Evolutionary conservation across 257 asterid genomes (phyloP).

Genomic region (Echites panduratus): DNA sequence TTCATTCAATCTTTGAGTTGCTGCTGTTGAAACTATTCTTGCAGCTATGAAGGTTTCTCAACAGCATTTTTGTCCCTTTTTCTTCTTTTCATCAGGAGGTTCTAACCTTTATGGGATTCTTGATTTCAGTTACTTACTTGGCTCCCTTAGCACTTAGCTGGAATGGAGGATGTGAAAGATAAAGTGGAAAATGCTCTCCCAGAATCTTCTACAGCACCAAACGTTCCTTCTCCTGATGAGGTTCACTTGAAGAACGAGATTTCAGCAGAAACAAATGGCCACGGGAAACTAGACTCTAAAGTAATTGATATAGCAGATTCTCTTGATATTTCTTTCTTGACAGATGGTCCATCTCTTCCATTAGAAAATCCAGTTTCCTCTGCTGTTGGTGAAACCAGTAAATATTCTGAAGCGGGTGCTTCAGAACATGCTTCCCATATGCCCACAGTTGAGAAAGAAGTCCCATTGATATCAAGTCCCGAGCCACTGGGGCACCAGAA

Average conservation of each 20-base stretch:
- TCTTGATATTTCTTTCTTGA: background rate
- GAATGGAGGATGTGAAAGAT: slow-evolving; percentile 59
- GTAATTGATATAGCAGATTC: slow-evolving; percentile 17
- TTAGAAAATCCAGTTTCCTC: slow-evolving; percentile 21
- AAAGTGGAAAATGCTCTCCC: slow-evolving; percentile 31
- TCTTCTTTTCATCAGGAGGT: background rate
- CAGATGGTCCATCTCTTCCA: slow-evolving; percentile 7
- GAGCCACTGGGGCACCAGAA: slow-evolving; percentile 20
- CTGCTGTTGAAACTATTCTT: background rate
- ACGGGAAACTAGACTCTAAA: slow-evolving; percentile 16
- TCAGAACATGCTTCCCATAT: slow-evolving; percentile 16
- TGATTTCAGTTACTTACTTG: slow-evolving; percentile 22
- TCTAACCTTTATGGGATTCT: background rate
- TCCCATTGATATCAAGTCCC: slow-evolving; percentile 19
- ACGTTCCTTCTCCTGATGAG: slow-evolving; percentile 26
- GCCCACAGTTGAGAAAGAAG: slow-evolving; percentile 22
- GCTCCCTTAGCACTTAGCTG: slow-evolving; percentile 19
- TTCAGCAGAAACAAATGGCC: slow-evolving; percentile 25
- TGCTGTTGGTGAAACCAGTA: slow-evolving; percentile 15
- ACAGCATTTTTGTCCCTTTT: background rate
- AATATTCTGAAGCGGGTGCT: slow-evolving; percentile 18
- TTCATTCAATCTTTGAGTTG: background rate
- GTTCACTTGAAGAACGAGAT: slow-evolving; percentile 32
- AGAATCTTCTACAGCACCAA: slow-evolving; percentile 36
- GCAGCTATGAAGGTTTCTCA: background rate